Evolutionary conservation across 1,139 yeast species (phyloP).

Genomic region (Zygoascus sp.): DNA sequence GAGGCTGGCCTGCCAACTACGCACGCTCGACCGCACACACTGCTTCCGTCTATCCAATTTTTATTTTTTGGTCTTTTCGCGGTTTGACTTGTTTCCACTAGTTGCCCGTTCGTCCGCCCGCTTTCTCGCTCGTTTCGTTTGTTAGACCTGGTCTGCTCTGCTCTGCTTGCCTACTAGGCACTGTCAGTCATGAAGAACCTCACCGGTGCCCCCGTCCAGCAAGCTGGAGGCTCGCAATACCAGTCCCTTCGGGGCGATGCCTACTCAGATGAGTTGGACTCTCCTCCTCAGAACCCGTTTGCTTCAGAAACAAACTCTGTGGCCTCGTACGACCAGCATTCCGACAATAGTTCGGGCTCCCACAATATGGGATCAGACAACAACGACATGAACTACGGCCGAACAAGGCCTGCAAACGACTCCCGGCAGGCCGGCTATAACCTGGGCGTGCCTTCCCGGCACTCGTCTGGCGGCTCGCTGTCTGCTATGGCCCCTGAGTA

Average conservation of each 20-base stretch:
- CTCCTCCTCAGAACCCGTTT: constrained; percentile 28
- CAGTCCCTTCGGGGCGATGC: constrained; percentile 20
- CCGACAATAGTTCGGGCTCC: constrained; percentile 7
- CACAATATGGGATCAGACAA: constrained; percentile 9
- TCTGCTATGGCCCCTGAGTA: constrained; percentile 31
- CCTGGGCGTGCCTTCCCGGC: constrained; percentile 10
- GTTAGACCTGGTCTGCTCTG: too few species aligned
- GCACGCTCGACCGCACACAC: too few species aligned
- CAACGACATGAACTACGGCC: not conserved
- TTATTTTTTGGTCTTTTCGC: too few species aligned
- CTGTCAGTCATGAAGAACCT: constrained; percentile 23
- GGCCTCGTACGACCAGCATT: constrained; percentile 19
- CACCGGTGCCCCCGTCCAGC: constrained; percentile 25
- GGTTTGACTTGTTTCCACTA: too few species aligned
- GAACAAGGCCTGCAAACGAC: not conserved
- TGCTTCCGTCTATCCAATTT: too few species aligned
- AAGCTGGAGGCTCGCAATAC: constrained; percentile 17
- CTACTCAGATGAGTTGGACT: constrained; percentile 18
- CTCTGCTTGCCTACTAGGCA: too few species aligned
- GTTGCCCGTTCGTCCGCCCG: too few species aligned
- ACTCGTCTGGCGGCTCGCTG: constrained; percentile 26
- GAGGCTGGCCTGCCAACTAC: too few species aligned
- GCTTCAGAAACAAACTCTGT: constrained; percentile 27
- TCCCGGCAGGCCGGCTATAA: constrained; percentile 10
- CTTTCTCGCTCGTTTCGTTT: too few species aligned